These are phyloP conservation scores for Silene conica DNA, from an alignment of 148 eudicot genomes.

Conservation along the genomic window DNA sequence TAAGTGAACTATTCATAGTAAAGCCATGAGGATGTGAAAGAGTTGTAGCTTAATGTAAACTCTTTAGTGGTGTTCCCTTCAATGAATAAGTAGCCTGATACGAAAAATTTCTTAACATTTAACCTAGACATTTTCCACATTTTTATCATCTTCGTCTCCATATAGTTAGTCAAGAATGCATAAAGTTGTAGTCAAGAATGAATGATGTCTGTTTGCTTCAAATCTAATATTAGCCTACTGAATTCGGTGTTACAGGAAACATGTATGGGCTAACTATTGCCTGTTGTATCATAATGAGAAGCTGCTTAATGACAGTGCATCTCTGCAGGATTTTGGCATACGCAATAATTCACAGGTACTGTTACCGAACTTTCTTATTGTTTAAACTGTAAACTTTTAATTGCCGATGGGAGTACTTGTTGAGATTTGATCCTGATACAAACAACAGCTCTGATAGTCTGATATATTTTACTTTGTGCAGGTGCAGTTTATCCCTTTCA, in stretches of 20 bases:
- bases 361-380: neutral
- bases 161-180: too few relatives aligned
- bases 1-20: too few relatives aligned
- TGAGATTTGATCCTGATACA: neutral
- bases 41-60: too few relatives aligned
- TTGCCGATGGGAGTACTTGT: neutral
- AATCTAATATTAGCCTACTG: neutral
- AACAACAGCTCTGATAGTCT: too few relatives aligned
- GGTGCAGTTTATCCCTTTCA: slow-evolving; percentile 78
- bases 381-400: neutral
- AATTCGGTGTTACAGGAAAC: slow-evolving; percentile 54
- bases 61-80: too few relatives aligned
- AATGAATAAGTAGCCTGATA: too few relatives aligned
- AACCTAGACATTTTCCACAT: too few relatives aligned
- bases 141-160: too few relatives aligned
- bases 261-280: slow-evolving; percentile 89
- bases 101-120: too few relatives aligned
- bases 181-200: neutral
- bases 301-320: slow-evolving; percentile 56
- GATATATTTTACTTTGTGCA: slow-evolving; percentile 25
- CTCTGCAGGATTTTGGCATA: slow-evolving; percentile 71
- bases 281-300: slow-evolving; percentile 70
- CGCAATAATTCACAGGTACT: slow-evolving; percentile 83
- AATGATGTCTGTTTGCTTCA: neutral
- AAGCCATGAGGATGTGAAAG: too few relatives aligned